Base-by-base conservation (phyloP, 768 basidiomycete genomes). In the Coprinopsis cinerea region DNA sequence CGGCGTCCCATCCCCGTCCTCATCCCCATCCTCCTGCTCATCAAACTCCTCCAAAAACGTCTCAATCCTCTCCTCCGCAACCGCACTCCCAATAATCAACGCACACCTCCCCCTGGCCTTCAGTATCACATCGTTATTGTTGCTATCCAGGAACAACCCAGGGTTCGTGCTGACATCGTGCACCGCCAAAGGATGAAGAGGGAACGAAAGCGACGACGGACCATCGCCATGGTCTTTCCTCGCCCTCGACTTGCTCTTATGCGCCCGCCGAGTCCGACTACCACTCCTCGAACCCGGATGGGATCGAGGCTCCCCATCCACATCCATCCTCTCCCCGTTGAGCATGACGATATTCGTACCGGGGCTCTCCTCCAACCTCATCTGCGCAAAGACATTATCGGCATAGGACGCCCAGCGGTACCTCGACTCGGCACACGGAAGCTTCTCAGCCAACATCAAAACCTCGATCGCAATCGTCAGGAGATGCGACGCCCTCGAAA, bases 391-490 rank as follows among this genome's bases (percentile, higher is more conserved):
- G 10, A 85, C 70, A 6, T 73, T 68, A 54, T 83, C 81, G 2
- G 82, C 81, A 76, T 79, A 83, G 1, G 59, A 49, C 0, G 80
- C 82, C 81, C 82, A 85, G 37, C 71, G 66, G 39, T 70, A 67
- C 30, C 83, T 71, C 54, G 79, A 73, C 0, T 65, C 56, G 1
- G 75, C 59, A 2, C 56, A 47, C 0, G 69, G 62, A 14, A 85
- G 67, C 41, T 78, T 79, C 57, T 85, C 82, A 0, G 82, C 74
- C 32, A 83, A 68, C 30, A 75, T 67, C 17, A 85, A 68, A 17
- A 84, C 79, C 55, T 82, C 79, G 9, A 76, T 71, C 4, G 78
- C 83, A 52, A 85, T 78, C 18, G 79, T 81, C 64, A 73, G 82
- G 4, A 84, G 74, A 60, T 82, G 77, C 48, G 72, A 75, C 1